These are phyloP conservation scores for Diaporthe humulicola DNA, from an alignment of 2,329 filamentous ascomycete species.

Conservation along the genomic window DNA sequence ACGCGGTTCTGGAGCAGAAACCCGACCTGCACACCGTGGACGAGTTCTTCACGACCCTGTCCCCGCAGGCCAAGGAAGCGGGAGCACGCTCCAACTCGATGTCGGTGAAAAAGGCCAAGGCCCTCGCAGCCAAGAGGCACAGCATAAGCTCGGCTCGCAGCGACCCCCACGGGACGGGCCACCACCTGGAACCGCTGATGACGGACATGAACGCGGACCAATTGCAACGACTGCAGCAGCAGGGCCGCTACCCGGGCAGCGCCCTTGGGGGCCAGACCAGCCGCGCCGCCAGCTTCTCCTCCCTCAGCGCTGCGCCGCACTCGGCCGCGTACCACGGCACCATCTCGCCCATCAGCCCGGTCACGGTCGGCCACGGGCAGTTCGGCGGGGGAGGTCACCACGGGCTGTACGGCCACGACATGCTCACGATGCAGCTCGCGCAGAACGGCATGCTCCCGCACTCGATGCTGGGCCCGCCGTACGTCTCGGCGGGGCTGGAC, in stretches of 20 bases:
- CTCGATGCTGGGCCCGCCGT: slow-evolving; percentile 61
- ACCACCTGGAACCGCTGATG: slow-evolving; percentile 54
- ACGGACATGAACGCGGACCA: slow-evolving; percentile 52
- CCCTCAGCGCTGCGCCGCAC: slow-evolving; percentile 54
- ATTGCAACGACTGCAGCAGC: slow-evolving; percentile 54
- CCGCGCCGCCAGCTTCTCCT: slow-evolving; percentile 56
- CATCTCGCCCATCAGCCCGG: slow-evolving; percentile 67
- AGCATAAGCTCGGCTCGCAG: slow-evolving; percentile 48
- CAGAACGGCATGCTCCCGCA: slow-evolving; percentile 72
- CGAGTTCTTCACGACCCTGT: slow-evolving; percentile 89
- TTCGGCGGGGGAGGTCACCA: slow-evolving; percentile 52
- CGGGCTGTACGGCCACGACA: slow-evolving; percentile 63
- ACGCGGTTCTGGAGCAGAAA: slow-evolving; percentile 90
- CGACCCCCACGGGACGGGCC: slow-evolving; percentile 46
- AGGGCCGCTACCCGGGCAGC: slow-evolving; percentile 57
- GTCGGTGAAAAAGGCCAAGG: slow-evolving; percentile 51
- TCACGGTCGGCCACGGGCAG: slow-evolving; percentile 53
- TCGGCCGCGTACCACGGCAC: slow-evolving; percentile 57
- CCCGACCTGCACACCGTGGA: slow-evolving; percentile 93
- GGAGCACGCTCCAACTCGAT: slow-evolving; percentile 37
- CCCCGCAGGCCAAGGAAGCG: slow-evolving; percentile 66
- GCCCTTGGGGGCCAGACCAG: slow-evolving; percentile 57
- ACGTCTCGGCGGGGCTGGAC: slow-evolving; percentile 60
- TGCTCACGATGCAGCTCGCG: slow-evolving; percentile 67
- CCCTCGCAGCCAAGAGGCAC: slow-evolving; percentile 54